Conservation (phyloP, 1,139 yeast species). For the Magnusiomyces clavatus region DNA sequence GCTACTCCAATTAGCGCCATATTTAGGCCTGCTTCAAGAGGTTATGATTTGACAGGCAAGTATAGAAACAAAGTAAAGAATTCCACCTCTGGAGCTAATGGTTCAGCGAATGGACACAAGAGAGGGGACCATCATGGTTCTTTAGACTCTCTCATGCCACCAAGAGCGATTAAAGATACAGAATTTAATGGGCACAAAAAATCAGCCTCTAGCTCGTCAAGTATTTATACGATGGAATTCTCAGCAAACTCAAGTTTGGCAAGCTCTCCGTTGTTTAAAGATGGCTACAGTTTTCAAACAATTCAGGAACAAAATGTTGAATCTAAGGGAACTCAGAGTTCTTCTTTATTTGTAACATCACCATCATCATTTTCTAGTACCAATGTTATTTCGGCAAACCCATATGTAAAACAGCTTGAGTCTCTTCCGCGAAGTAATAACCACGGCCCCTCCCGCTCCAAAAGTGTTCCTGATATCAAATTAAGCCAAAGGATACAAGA, state of each 20-base stretch:
- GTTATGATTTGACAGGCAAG: not conserved
- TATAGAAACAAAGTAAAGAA: not conserved
- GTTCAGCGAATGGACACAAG: not conserved
- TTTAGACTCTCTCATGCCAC: not conserved
- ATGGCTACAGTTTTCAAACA: not conserved
- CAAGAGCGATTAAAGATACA: not conserved
- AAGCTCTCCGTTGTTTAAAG: not conserved
- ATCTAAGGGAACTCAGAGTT: no score
- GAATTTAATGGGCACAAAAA: constrained; percentile 1
- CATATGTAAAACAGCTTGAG: not conserved
- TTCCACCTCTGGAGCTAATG: no score
- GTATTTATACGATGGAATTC: not conserved
- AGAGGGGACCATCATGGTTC: not conserved
- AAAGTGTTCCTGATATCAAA: not conserved
- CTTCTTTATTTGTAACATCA: no score
- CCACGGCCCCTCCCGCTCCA: not conserved
- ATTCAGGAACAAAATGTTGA: no score
- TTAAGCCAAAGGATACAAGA: no score
- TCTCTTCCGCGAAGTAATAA: not conserved
- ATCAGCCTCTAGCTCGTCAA: constrained; percentile 1
- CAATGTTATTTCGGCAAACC: no score
- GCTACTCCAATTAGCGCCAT: not conserved
- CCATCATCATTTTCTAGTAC: no score
- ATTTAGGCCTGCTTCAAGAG: not conserved
- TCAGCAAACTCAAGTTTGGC: not conserved